A percentile compares a stretch with the other conserved stretches of the same genome.
Evolutionary conservation across 345 rosid species (phyloP).

Genomic region (Anacardium occidentale): DNA sequence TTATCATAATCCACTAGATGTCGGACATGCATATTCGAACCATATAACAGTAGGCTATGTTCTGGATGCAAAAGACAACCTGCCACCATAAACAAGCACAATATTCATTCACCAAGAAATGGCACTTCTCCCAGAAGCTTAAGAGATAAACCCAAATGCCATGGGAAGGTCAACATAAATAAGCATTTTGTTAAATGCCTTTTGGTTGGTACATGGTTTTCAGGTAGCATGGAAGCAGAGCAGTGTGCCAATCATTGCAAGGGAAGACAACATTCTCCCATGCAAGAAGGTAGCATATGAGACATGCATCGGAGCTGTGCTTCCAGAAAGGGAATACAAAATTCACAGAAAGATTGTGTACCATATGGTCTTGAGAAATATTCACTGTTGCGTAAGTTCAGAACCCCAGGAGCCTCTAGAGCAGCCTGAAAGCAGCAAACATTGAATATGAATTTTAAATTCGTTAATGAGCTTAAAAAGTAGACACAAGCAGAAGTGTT

Average conservation of each 20-base stretch:
- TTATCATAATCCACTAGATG: too few species aligned
- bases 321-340: neutral
- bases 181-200: conserved; percentile 69
- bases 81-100: conserved; percentile 30
- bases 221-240: conserved; percentile 87
- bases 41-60: too few species aligned
- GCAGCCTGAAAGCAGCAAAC: conserved; percentile 63
- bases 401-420: conserved; percentile 81
- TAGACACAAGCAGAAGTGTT: too few species aligned
- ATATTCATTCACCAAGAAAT: neutral
- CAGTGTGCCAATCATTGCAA: conserved; percentile 97
- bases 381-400: conserved; percentile 54
- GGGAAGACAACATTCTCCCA: conserved; percentile 82
- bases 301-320: neutral
- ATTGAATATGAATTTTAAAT: neutral
- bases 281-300: conserved; percentile 24
- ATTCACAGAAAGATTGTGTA: conserved; percentile 25
- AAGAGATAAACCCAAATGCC: neutral
- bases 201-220: conserved; percentile 63
- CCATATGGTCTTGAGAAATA: conserved; percentile 91
- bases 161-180: conserved; percentile 48
- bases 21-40: too few species aligned
- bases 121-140: neutral
- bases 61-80: conserved; percentile 96
- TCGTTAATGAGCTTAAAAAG: neutral